Base-by-base conservation (phyloP, 306 rosid species). In the Vicia faba region DNA sequence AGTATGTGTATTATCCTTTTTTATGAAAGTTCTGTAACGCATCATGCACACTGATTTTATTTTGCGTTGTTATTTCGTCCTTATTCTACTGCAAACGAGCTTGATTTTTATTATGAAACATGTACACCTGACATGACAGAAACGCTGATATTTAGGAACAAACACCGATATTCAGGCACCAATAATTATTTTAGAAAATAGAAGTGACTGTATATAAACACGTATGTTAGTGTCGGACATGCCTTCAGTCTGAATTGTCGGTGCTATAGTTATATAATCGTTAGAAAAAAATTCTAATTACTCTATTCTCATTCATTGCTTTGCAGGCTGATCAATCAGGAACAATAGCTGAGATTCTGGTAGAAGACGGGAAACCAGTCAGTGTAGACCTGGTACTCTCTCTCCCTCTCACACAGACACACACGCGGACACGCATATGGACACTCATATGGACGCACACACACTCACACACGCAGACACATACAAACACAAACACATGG, bases 301-400 rank as follows among this genome's bases (percentile, higher is more conserved):
- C 61, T 36, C 58, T 58, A 28, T 43, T 54, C 19, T 18, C 64
- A 7, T 59, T 70, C 61, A 58, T 39, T 80, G 62, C 70, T 69
- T 40, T 49, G 19, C 80, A 92, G 98, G 96, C 98, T 75, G 96
- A 89, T 80, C 88, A 80, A 54, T 80, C 96, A 49, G 98, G 98
- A 77, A 92, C 96, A 16, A 2, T 92, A 65, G 7, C 75, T 41
- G 93, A 92, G 82, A 43, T 87, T 44, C 4, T 87, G 26, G 70
- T 13, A 1, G 98, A 89, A 46, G 98, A 92, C 28, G 76, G 75
- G 12, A 89, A 89, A 75, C 80, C 96, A 75, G 98, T 92, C 67
- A 92, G 98, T 41, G 19, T 89, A 33, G 98, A 84, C 78, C 71
- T 6, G 93, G 96, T 92, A 84, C 23, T 25, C 75, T 48, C 77